These are phyloP conservation scores for Ganoderma sp. DNA, from an alignment of 1,284 basidiomycete genomes.

Conservation along the genomic window DNA sequence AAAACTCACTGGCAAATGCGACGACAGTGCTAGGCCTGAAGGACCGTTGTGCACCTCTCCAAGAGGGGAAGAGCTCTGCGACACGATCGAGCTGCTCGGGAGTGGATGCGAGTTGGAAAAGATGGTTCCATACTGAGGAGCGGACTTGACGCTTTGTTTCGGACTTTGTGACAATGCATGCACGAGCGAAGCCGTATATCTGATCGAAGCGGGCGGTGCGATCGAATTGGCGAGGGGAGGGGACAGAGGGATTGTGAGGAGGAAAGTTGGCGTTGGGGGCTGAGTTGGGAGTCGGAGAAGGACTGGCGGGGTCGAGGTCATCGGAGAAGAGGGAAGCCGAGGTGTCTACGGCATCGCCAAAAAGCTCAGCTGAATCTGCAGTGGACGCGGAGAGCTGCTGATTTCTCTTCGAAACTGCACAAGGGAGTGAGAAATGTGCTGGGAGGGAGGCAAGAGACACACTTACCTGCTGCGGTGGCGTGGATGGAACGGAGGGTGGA, in stretches of 20 bases:
- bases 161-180: slow-evolving; percentile 34
- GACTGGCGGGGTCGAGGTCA: slow-evolving; percentile 11
- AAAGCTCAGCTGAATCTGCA: slow-evolving; percentile 32
- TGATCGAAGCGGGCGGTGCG: slow-evolving; percentile 39
- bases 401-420: slow-evolving; percentile 34
- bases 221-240: slow-evolving; percentile 25
- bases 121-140: slow-evolving; percentile 50
- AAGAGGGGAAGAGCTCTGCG: slow-evolving; percentile 51
- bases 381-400: slow-evolving; percentile 12
- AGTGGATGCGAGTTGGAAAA: slow-evolving; percentile 55
- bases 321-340: slow-evolving; percentile 26
- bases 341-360: slow-evolving; percentile 23
- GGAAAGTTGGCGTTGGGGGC: slow-evolving; percentile 13
- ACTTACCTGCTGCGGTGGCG: slow-evolving; percentile 30
- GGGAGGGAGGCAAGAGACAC: neutral
- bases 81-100: slow-evolving; percentile 53
- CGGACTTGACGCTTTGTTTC: slow-evolving; percentile 36
- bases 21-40: slow-evolving; percentile 48
- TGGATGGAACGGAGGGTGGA: slow-evolving; percentile 21
- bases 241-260: slow-evolving; percentile 16
- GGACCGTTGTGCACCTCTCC: slow-evolving; percentile 50
- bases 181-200: slow-evolving; percentile 35
- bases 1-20: slow-evolving; percentile 56
- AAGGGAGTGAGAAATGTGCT: neutral
- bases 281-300: slow-evolving; percentile 6